These are phyloP conservation scores for Sporobolus alterniflorus DNA, from an alignment of 202 grass and related monocot species.

Conservation along the genomic window DNA sequence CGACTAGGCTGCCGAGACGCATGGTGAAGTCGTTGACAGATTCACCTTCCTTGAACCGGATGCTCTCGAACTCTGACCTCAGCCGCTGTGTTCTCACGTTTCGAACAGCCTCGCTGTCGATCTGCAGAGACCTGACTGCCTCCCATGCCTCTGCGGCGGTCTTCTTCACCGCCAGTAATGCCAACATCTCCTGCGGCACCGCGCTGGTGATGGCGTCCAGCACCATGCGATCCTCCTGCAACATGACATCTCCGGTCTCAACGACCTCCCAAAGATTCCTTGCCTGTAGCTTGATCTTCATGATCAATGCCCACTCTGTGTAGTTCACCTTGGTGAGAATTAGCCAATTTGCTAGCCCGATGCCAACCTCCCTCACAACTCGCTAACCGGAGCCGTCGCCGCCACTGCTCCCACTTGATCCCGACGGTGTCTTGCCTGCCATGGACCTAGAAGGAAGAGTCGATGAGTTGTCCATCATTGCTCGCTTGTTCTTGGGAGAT, in stretches of 20 bases:
- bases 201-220: not conserved
- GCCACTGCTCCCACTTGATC: too few relatives aligned
- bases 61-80: not conserved
- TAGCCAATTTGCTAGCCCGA: not conserved
- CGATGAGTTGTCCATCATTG: too few relatives aligned
- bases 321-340: not conserved
- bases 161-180: not conserved
- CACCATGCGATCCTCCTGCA: not conserved
- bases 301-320: not conserved
- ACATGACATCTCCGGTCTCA: not conserved
- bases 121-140: not conserved
- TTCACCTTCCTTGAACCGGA: not conserved
- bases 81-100: not conserved
- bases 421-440: too few relatives aligned
- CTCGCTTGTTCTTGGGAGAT: too few relatives aligned
- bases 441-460: too few relatives aligned
- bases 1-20: not conserved
- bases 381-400: too few relatives aligned
- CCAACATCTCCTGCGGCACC: not conserved
- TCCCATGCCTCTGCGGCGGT: not conserved
- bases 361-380: too few relatives aligned
- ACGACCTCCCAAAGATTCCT: not conserved
- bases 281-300: not conserved
- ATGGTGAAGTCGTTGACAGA: not conserved
- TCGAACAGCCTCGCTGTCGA: not conserved